Percentiles rank a stretch among this genome's conserved stretches.
Evolutionary conservation across 2,329 filamentous ascomycete genomes (phyloP).

Genomic region (Neofusicoccum laricinum): DNA sequence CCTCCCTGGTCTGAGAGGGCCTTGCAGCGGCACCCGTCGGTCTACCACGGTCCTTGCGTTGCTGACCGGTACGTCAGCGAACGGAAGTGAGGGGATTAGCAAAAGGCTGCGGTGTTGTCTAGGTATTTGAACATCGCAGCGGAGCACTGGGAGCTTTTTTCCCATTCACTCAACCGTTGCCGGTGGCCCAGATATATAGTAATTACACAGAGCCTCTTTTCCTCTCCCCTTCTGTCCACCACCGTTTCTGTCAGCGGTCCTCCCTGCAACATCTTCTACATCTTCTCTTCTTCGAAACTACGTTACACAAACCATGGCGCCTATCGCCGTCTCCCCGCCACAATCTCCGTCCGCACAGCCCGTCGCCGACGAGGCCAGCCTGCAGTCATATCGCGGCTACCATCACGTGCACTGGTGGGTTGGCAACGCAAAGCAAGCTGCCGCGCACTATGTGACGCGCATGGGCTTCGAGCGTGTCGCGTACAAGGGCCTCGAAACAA

Average conservation of each 20-base stretch:
- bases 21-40: conserved; percentile 13
- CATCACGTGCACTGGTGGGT: conserved; percentile 96
- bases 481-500: conserved; percentile 85
- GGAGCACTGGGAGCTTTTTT: not conserved
- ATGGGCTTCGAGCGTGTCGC: conserved; percentile 83
- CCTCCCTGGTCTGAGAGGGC: not conserved
- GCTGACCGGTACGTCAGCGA: conserved; percentile 9
- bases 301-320: conserved; percentile 1
- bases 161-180: not conserved
- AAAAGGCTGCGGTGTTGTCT: not conserved
- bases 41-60: conserved; percentile 6
- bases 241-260: not conserved
- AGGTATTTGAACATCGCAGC: not conserved
- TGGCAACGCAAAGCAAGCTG: conserved; percentile 93
- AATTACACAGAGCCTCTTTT: not conserved
- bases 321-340: conserved; percentile 3
- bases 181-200: not conserved
- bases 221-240: not conserved
- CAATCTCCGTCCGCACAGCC: not conserved
- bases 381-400: conserved; percentile 67
- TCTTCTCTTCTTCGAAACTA: not conserved
- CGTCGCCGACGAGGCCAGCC: not conserved
- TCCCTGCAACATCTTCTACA: not conserved
- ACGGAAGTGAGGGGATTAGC: conserved; percentile 9
- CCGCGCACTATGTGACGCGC: conserved; percentile 80